These are phyloP conservation scores for Panaeolus cyanescens DNA, from an alignment of 768 basidiomycete genomes.

Conservation along the genomic window DNA sequence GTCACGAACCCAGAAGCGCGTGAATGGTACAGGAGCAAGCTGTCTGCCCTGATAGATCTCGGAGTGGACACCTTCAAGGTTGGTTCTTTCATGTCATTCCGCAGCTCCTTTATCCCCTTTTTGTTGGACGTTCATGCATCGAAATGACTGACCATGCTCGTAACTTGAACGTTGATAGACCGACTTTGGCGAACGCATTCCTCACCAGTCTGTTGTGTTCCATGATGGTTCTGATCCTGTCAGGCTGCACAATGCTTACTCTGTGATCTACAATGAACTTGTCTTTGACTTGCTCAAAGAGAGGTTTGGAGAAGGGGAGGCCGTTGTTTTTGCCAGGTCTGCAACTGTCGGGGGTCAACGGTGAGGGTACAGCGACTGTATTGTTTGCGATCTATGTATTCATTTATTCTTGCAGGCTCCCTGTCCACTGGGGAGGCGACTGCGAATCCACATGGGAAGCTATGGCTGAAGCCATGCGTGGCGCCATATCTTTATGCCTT, in stretches of 20 bases:
- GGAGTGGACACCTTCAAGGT: slow-evolving; percentile 66
- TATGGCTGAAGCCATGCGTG: slow-evolving; percentile 75
- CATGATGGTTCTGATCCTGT: slow-evolving; percentile 70
- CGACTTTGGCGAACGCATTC: slow-evolving; percentile 79
- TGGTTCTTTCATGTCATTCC: not conserved
- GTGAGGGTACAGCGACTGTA: slow-evolving; percentile 27
- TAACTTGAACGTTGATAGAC: slow-evolving; percentile 47
- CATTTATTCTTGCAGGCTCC: slow-evolving; percentile 28
- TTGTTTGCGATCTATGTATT: not conserved
- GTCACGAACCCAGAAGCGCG: slow-evolving; percentile 56
- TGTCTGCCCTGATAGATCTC: slow-evolving; percentile 52
- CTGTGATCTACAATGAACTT: slow-evolving; percentile 68
- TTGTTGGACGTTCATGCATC: too few species aligned
- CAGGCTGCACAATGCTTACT: slow-evolving; percentile 73
- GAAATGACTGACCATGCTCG: not conserved
- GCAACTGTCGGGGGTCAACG: slow-evolving; percentile 70
- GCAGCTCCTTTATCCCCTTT: not conserved
- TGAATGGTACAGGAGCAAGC: slow-evolving; percentile 55
- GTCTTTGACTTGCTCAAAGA: slow-evolving; percentile 64
- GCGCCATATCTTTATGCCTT: slow-evolving; percentile 61
- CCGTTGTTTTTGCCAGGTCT: slow-evolving; percentile 70
- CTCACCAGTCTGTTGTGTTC: slow-evolving; percentile 62
- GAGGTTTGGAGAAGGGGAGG: slow-evolving; percentile 63
- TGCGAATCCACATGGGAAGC: slow-evolving; percentile 79
- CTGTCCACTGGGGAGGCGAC: slow-evolving; percentile 71